These are phyloP conservation scores for Nephelium lappaceum DNA, from an alignment of 345 rosid species.

Conservation along the genomic window DNA sequence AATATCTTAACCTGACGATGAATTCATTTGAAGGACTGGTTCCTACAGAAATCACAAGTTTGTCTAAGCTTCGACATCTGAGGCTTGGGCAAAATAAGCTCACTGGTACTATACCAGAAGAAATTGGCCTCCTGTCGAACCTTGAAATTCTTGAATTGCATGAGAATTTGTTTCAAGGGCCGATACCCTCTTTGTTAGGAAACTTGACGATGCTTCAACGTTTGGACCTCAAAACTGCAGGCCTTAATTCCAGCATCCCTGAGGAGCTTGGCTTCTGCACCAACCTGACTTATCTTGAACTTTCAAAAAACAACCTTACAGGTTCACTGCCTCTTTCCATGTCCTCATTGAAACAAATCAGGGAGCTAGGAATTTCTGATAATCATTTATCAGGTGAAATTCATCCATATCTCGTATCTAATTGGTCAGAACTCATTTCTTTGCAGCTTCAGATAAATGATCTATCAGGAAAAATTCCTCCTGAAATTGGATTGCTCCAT, in stretches of 20 bases:
- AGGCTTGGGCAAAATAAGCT: too few species aligned
- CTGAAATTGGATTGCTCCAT: conserved; percentile 23
- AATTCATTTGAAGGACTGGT: too few species aligned
- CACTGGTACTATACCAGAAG: too few species aligned
- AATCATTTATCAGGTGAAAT: conserved; percentile 28
- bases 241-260: conserved; percentile 26
- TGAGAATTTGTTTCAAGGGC: conserved; percentile 34
- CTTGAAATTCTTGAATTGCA: conserved; percentile 42
- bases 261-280: conserved; percentile 24
- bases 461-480: conserved; percentile 24
- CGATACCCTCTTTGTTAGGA: conserved; percentile 40
- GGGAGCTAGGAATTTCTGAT: conserved; percentile 21
- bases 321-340: conserved; percentile 30
- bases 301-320: conserved; percentile 28
- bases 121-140: not conserved
- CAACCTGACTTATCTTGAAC: conserved; percentile 20
- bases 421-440: conserved; percentile 28
- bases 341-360: conserved; percentile 22
- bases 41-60: too few species aligned
- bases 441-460: conserved; percentile 22
- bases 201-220: conserved; percentile 26
- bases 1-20: too few species aligned
- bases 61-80: too few species aligned
- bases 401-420: conserved; percentile 28
- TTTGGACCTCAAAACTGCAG: conserved; percentile 17